phyloP scores from a whole-genome alignment of 495 filamentous ascomycete species.

The Sabuloglossum arenarium region DNA sequence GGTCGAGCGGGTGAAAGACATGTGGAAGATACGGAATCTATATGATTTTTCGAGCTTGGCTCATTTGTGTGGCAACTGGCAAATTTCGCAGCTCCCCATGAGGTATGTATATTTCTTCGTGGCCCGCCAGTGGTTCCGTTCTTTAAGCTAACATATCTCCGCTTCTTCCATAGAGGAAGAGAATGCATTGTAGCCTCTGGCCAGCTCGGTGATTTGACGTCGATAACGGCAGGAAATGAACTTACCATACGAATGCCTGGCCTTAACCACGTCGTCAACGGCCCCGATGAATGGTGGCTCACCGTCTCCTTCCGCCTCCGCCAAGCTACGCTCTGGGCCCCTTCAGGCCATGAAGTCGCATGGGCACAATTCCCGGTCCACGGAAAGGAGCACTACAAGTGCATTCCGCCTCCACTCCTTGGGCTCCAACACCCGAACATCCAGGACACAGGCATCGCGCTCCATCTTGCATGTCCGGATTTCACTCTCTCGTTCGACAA shows the following conservation, averaged over 20 bases:
- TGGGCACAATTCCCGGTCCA: conserved; percentile 15
- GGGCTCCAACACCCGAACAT: neutral
- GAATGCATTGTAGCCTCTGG: no score
- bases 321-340: conserved; percentile 14
- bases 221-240: neutral
- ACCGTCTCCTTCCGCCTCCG: conserved; percentile 17
- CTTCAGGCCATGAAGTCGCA: conserved; percentile 16
- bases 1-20: conserved; percentile 10
- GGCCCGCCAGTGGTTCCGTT: neutral
- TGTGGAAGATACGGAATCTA: conserved; percentile 22
- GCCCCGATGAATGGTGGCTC: conserved; percentile 11
- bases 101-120: neutral
- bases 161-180: no score
- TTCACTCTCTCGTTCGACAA: conserved; percentile 7
- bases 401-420: neutral
- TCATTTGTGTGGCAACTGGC: conserved; percentile 19
- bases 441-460: neutral
- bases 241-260: neutral
- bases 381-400: conserved; percentile 5
- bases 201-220: no score
- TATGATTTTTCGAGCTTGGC: conserved; percentile 31
- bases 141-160: neutral
- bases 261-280: conserved; percentile 9
- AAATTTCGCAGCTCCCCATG: neutral
- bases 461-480: neutral